These are phyloP conservation scores for Saccharomycopsis guyanensis DNA, from an alignment of 805 yeast species.

Conservation along the genomic window DNA sequence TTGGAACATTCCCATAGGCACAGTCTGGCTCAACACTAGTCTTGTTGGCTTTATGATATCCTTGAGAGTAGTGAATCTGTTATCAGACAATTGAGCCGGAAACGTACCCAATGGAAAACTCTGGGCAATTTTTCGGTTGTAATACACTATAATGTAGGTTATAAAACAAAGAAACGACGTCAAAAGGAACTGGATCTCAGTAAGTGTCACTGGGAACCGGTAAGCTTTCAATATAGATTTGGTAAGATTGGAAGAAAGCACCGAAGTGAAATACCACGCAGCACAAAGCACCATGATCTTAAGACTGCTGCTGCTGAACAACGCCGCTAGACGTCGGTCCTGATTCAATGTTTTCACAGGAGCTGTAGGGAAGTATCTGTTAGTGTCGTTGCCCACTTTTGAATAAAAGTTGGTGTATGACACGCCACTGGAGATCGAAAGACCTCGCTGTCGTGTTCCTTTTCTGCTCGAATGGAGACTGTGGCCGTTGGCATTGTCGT, in stretches of 20 bases:
- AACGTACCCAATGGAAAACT: constrained; percentile 30
- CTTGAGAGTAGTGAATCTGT: constrained; percentile 21
- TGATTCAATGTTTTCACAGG: neutral
- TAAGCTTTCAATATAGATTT: constrained; percentile 66
- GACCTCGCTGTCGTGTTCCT: constrained; percentile 13
- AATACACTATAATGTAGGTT: constrained; percentile 35
- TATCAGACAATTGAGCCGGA: constrained; percentile 28
- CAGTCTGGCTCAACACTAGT: constrained; percentile 52
- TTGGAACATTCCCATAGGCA: constrained; percentile 94
- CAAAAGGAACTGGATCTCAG: constrained; percentile 77
- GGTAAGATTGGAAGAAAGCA: constrained; percentile 73
- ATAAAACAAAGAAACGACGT: constrained; percentile 55
- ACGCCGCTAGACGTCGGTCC: neutral
- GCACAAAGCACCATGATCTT: constrained; percentile 51
- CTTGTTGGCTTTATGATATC: constrained; percentile 48
- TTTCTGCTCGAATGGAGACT: neutral
- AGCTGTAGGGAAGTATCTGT: neutral
- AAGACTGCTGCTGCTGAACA: constrained; percentile 18
- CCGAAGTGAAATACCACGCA: constrained; percentile 75
- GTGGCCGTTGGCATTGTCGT: neutral
- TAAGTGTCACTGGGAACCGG: constrained; percentile 78
- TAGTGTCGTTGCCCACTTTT: constrained; percentile 5
- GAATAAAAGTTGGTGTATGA: constrained; percentile 20
- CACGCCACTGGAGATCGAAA: constrained; percentile 18
- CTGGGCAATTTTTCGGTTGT: constrained; percentile 26